Conservation (phyloP, 2,329 filamentous ascomycete species). For the Aspergillus puulaauensis region DNA sequence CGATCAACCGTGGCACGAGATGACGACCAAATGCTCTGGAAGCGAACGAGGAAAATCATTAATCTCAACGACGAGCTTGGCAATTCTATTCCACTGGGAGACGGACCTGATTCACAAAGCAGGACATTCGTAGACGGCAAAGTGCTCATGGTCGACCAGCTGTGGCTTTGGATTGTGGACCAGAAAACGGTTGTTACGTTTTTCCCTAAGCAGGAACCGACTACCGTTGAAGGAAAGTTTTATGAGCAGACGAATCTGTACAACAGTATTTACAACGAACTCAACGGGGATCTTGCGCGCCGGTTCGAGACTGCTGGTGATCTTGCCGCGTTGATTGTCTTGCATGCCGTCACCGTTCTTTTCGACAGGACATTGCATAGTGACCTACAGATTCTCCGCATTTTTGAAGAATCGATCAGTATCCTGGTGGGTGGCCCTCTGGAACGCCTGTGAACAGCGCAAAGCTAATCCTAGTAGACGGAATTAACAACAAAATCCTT, state of each 20-base stretch:
- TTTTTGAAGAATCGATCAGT: slow-evolving; percentile 66
- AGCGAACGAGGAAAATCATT: slow-evolving; percentile 56
- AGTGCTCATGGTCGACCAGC: slow-evolving; percentile 67
- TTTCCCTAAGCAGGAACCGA: slow-evolving; percentile 36
- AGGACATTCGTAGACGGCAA: slow-evolving; percentile 32
- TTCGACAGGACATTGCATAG: slow-evolving; percentile 60
- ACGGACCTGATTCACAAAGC: slow-evolving; percentile 12
- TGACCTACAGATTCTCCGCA: slow-evolving; percentile 63
- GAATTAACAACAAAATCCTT: slow-evolving; percentile 63
- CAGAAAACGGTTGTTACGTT: slow-evolving; percentile 34
- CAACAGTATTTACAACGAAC: slow-evolving; percentile 64
- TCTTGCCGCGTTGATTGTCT: slow-evolving; percentile 60
- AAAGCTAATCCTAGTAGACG: slow-evolving; percentile 41
- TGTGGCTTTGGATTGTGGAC: slow-evolving; percentile 56
- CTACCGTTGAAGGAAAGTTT: slow-evolving; percentile 33
- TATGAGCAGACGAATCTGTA: slow-evolving; percentile 57
- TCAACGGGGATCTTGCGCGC: slow-evolving; percentile 64
- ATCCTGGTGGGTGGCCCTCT: slow-evolving; percentile 50
- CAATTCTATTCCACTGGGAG: slow-evolving; percentile 39
- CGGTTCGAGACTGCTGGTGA: slow-evolving; percentile 63
- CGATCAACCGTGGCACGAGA: slow-evolving; percentile 61
- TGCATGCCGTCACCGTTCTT: slow-evolving; percentile 63
- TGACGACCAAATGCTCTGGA: slow-evolving; percentile 68
- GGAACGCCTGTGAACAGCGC: fast-evolving
- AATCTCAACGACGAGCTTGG: slow-evolving; percentile 40